phyloP scores from a whole-genome alignment of 768 basidiomycete species.

The Lyophyllum atratum region DNA sequence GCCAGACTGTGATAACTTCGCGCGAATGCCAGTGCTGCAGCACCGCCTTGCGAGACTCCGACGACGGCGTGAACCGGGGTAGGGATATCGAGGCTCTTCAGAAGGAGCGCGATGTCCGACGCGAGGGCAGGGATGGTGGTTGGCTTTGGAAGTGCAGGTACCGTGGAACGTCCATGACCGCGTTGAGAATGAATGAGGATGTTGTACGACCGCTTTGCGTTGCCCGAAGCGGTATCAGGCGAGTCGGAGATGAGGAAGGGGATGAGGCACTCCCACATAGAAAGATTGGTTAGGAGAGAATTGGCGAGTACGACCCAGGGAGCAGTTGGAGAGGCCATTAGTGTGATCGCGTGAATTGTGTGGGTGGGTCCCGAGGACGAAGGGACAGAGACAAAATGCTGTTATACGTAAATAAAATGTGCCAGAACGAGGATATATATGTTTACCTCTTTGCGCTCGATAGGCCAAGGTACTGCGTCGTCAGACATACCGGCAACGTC shows the following conservation, averaged over 20 bases:
- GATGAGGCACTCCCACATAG: conserved; percentile 49
- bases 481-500: conserved; percentile 60
- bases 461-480: conserved; percentile 48
- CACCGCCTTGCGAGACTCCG: conserved; percentile 57
- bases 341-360: conserved; percentile 43
- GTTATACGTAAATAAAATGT: not conserved
- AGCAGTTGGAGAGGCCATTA: conserved; percentile 37
- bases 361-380: conserved; percentile 31
- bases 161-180: conserved; percentile 51
- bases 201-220: conserved; percentile 36
- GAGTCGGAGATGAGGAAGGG: conserved; percentile 36
- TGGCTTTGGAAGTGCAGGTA: conserved; percentile 16
- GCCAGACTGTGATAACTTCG: conserved; percentile 36
- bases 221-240: conserved; percentile 15
- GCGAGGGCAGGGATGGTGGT: conserved; percentile 48
- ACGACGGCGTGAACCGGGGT: conserved; percentile 46
- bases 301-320: conserved; percentile 56
- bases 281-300: conserved; percentile 47
- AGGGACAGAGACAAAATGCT: conserved; percentile 43
- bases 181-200: conserved; percentile 53
- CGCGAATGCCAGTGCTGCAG: conserved; percentile 48
- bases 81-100: conserved; percentile 34
- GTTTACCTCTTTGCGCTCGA: conserved; percentile 45
- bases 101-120: conserved; percentile 42
- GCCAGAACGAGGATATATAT: not conserved